Base-by-base conservation (phyloP, 352 stramenopile genomes). In the Elongisporangium anandrum region DNA sequence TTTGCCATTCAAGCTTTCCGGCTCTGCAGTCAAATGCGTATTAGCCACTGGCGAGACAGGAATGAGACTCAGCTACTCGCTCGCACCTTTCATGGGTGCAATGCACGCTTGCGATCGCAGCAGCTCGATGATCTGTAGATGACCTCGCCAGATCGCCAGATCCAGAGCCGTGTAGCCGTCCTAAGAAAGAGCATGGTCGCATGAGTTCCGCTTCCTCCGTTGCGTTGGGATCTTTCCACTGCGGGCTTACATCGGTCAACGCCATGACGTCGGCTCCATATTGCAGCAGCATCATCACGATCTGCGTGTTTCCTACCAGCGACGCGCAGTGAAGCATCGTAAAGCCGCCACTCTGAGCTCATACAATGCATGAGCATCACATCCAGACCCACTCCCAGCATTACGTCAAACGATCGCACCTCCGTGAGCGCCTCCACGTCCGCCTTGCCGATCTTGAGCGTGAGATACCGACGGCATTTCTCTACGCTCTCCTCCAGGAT, bases 271-370 rank as follows among this genome's bases (percentile, higher is more conserved):
- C 82, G 4, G 84, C 75, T 56, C 82, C 78, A 61, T 80, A 90
- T 64, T 94, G 84, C 26, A 94, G 70, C 39, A 94, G 66, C 84
- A 93, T 93, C 79, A 93, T 89, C n/a, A 87, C 74, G 70, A 93
- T 89, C 71, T 93, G 81, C 51, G 81, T 91, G 64, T 93, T 90
- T 19, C 84, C 85, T 38, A 79, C 80, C 41, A 94, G 72, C 49
- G 72, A 70, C 41, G 85, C 82, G 41, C 82, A 88, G 66, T 94
- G 85, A 21, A 93, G 67, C 85, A 94, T 94, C 13, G 68, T 84
- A 63, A 94, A 94, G 48, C 85, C 82, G 20, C 85, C 82, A 54
- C 79, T 90, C 70, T 87, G 62, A 47, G 21, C 50, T 24, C 34
- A 45, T 12, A 16, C 9, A 45, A 17, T 4, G 12, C 16, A 45